phyloP scores from a whole-genome alignment of 2,329 filamentous ascomycete genomes.

The Diaporthe sp. region DNA sequence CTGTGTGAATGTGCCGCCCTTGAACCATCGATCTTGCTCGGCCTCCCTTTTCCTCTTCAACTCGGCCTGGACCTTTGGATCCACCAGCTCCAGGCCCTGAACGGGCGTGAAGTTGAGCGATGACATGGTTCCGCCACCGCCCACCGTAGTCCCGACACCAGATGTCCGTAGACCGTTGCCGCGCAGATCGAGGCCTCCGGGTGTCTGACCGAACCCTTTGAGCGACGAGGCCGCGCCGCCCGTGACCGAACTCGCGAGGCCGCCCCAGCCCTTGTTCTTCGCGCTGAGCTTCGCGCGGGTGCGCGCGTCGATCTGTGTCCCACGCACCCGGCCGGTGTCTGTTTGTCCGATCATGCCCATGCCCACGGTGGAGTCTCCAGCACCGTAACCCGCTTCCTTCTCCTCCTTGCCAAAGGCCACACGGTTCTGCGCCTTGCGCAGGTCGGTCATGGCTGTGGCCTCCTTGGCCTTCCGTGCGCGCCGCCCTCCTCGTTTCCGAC shows the following conservation, averaged over 20 bases:
- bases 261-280: conserved; percentile 97
- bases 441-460: conserved; percentile 94
- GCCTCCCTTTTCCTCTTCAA: conserved; percentile 91
- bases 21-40: conserved; percentile 97
- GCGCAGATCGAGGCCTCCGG: conserved; percentile 76
- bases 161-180: conserved; percentile 84
- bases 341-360: conserved; percentile 95
- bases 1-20: conserved; percentile 96
- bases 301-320: conserved; percentile 90
- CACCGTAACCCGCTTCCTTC: conserved; percentile 90
- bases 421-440: conserved; percentile 95
- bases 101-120: conserved; percentile 94
- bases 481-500: conserved; percentile 90
- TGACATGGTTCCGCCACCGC: conserved; percentile 81
- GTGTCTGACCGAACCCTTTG: conserved; percentile 77
- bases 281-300: conserved; percentile 94
- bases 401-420: conserved; percentile 98
- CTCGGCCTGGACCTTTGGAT: conserved; percentile 91
- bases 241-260: conserved; percentile 66
- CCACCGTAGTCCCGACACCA: conserved; percentile 81
- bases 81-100: conserved; percentile 93
- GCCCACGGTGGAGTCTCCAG: conserved; percentile 86
- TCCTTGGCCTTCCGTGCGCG: conserved; percentile 95
- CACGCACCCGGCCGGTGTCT: conserved; percentile 90
- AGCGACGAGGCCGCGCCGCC: conserved; percentile 83